phyloP scores from a whole-genome alignment of 139 green algal species.

The Pleodorina starrii region DNA sequence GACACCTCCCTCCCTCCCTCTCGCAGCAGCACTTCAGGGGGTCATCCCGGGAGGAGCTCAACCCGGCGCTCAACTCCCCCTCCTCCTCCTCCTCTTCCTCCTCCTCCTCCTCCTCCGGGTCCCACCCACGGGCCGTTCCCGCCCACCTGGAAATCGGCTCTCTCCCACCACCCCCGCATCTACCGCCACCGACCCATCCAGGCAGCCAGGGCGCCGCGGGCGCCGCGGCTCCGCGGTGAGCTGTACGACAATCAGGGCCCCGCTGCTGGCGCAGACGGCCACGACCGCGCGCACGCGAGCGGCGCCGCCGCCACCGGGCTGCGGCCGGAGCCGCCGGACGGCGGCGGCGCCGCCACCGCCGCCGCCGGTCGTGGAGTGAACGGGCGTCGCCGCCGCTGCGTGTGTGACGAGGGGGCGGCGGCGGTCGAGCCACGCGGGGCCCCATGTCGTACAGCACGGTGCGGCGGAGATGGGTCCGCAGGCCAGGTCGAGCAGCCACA shows the following conservation, averaged over 20 bases:
- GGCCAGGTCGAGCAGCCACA: conserved; percentile 1
- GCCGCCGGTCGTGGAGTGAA: no score
- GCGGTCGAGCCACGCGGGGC: no score
- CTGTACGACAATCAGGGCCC: neutral
- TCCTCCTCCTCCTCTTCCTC: neutral
- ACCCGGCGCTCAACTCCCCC: no score
- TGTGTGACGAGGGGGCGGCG: no score
- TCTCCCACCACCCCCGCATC: neutral
- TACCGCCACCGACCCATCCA: neutral
- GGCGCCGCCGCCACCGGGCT: neutral
- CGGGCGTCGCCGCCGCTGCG: no score
- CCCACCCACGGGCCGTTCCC: neutral
- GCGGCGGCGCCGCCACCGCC: neutral
- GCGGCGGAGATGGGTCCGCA: conserved; percentile 31
- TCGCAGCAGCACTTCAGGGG: no score
- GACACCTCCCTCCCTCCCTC: no score
- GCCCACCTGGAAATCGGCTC: neutral
- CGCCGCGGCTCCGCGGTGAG: no score
- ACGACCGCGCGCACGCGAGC: neutral
- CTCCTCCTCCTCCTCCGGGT: neutral
- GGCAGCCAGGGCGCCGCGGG: neutral
- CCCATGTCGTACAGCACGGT: neutral
- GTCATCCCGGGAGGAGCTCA: no score
- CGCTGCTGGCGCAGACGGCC: conserved; percentile 20
- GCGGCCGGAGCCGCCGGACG: no score